These are phyloP conservation scores for Lathyrus aphaca DNA, from an alignment of 306 rosid species.

Conservation along the genomic window DNA sequence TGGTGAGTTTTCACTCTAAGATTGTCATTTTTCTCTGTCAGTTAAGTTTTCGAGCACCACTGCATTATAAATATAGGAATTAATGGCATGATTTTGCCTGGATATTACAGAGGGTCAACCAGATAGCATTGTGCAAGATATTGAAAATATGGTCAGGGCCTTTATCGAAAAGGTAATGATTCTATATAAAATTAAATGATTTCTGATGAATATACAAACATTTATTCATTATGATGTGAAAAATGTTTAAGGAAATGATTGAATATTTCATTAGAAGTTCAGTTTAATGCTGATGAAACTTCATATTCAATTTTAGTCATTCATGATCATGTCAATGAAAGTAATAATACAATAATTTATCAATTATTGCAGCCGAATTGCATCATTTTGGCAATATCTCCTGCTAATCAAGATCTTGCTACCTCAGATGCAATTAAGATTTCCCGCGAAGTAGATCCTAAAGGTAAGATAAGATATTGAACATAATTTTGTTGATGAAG, in stretches of 20 bases:
- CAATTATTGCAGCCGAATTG: conserved; percentile 76
- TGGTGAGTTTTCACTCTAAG: conserved; percentile 63
- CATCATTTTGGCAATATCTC: conserved; percentile 96
- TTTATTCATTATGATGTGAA: conserved; percentile 11
- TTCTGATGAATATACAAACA: conserved; percentile 7
- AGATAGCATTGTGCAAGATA: conserved; percentile 87
- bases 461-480: conserved; percentile 50
- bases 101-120: conserved; percentile 83
- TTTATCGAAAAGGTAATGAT: conserved; percentile 81
- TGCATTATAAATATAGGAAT: conserved; percentile 14
- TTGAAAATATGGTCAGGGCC: conserved; percentile 92
- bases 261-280: conserved; percentile 28
- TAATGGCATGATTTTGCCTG: conserved; percentile 24
- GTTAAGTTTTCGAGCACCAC: conserved; percentile 19
- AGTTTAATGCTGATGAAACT: conserved; percentile 21
- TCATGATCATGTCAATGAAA: conserved; percentile 26
- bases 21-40: conserved; percentile 14
- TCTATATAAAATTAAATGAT: conserved; percentile 23
- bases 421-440: conserved; percentile 98
- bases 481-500: conserved; percentile 5
- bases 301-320: conserved; percentile 27
- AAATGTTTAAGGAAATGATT: conserved; percentile 9
- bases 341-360: conserved; percentile 14
- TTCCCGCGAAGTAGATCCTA: conserved; percentile 98
- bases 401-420: conserved; percentile 99